These are phyloP conservation scores for Gracilaria caudata DNA, from an alignment of 23 red algal genomes.

Conservation along the genomic window DNA sequence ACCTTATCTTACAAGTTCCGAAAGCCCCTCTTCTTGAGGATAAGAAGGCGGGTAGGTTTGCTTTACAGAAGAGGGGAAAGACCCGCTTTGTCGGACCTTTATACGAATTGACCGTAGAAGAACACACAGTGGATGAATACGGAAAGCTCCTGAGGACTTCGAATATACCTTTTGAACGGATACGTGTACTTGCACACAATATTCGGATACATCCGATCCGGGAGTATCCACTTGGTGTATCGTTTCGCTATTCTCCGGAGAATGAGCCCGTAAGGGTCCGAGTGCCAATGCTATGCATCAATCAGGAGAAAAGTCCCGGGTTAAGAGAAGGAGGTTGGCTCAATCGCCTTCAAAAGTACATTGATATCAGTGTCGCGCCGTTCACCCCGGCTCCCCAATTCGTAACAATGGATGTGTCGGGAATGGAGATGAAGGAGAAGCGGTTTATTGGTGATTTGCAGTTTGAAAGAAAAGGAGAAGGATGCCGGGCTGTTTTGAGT, in stretches of 20 bases:
- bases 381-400: constrained; percentile 26
- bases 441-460: constrained; percentile 18
- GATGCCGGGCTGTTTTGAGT: constrained; percentile 27
- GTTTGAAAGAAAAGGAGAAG: constrained; percentile 70
- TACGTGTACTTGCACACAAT: constrained; percentile 52
- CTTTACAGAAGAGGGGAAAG: constrained; percentile 32
- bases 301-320: constrained; percentile 64
- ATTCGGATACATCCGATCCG: constrained; percentile 40
- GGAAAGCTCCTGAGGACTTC: constrained; percentile 1
- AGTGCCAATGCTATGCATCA: constrained; percentile 47
- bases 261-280: constrained; percentile 48
- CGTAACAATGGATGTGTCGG: constrained; percentile 55
- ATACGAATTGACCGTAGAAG: constrained; percentile 42
- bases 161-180: constrained; percentile 33
- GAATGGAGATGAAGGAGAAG: constrained; percentile 43
- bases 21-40: constrained; percentile 44
- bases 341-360: constrained; percentile 39
- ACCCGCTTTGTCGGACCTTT: constrained; percentile 47
- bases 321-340: constrained; percentile 56
- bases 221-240: constrained; percentile 20
- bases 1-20: constrained; percentile 51
- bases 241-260: constrained; percentile 50
- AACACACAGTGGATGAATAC: constrained; percentile 27
- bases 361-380: constrained; percentile 54
- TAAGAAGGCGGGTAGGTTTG: constrained; percentile 25